Percentiles rank a stretch among this genome's conserved stretches.
These are phyloP conservation scores for Aspergillus nanangensis DNA, from an alignment of 495 filamentous ascomycete genomes.

Conservation along the genomic window DNA sequence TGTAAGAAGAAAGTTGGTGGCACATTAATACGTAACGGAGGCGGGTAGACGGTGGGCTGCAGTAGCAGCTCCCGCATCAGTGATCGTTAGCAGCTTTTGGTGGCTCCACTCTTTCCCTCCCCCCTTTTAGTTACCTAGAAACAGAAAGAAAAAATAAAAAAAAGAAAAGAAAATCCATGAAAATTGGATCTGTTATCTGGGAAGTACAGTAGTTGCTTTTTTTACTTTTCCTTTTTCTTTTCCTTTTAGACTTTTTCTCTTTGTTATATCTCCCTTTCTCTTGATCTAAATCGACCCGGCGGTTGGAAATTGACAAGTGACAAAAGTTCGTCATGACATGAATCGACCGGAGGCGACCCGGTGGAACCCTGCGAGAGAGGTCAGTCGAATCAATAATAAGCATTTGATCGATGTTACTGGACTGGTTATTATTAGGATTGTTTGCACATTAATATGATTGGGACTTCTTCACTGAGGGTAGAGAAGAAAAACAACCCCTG, in stretches of 20 bases:
- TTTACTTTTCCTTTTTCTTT: too few relatives aligned
- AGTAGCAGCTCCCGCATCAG: conserved; percentile 17
- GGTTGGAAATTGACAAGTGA: neutral
- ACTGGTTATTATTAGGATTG: neutral
- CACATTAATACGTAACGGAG: conserved; percentile 32
- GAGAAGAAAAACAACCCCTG: too few relatives aligned
- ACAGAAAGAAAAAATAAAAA: conserved; percentile 2
- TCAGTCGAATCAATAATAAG: conserved; percentile 13
- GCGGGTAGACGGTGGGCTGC: conserved; percentile 16
- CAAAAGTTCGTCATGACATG: neutral
- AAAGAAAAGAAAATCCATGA: too few relatives aligned
- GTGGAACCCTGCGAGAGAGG: conserved; percentile 7
- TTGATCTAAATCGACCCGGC: neutral
- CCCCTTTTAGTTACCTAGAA: conserved; percentile 15
- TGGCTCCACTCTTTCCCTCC: conserved; percentile 12
- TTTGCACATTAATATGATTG: neutral
- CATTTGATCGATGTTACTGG: neutral
- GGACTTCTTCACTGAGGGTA: too few relatives aligned
- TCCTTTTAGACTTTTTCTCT: neutral
- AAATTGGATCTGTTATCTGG: too few relatives aligned
- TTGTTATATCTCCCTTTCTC: neutral
- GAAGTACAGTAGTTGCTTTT: too few relatives aligned
- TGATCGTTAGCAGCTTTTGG: conserved; percentile 12
- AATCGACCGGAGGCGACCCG: conserved; percentile 12
- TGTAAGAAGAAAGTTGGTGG: conserved; percentile 28